Conservation (phyloP, 106 monocot species). For the Dactylorhiza incarnata region DNA sequence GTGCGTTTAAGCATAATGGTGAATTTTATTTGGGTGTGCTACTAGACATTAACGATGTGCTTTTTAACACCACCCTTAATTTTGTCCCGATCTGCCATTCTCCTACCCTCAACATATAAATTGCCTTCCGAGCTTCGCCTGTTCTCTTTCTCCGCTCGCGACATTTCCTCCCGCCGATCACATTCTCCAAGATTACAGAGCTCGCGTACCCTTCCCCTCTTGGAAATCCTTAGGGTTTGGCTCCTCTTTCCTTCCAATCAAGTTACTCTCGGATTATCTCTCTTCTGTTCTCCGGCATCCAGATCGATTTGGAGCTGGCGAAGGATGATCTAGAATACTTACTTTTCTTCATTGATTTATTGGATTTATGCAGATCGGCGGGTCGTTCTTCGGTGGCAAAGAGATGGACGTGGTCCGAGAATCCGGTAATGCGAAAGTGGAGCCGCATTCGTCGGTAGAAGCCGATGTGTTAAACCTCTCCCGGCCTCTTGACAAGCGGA, state of each 20-base stretch:
- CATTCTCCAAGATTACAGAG: neutral
- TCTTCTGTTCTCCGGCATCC: neutral
- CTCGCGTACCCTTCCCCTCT: neutral
- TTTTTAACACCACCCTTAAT: no score
- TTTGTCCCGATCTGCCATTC: no score
- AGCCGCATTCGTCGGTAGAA: slow-evolving; percentile 36
- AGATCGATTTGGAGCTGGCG: neutral
- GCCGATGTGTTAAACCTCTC: slow-evolving; percentile 41
- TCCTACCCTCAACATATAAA: no score
- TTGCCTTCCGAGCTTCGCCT: no score
- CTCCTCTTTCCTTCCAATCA: neutral
- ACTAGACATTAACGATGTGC: no score
- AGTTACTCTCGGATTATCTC: neutral
- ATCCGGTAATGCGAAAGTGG: slow-evolving; percentile 15
- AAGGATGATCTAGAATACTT: neutral
- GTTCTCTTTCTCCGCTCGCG: neutral
- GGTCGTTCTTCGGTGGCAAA: neutral
- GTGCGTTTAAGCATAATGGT: no score
- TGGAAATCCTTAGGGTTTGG: neutral
- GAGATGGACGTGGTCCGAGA: slow-evolving; percentile 16
- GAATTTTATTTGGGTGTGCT: no score
- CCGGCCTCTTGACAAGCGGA: slow-evolving; percentile 33
- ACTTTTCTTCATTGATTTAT: neutral
- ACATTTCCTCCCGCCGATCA: neutral
- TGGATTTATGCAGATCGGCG: slow-evolving; percentile 4